Base-by-base conservation (phyloP, 805 yeast species). In the Maudiozyma pseudohumilis region DNA sequence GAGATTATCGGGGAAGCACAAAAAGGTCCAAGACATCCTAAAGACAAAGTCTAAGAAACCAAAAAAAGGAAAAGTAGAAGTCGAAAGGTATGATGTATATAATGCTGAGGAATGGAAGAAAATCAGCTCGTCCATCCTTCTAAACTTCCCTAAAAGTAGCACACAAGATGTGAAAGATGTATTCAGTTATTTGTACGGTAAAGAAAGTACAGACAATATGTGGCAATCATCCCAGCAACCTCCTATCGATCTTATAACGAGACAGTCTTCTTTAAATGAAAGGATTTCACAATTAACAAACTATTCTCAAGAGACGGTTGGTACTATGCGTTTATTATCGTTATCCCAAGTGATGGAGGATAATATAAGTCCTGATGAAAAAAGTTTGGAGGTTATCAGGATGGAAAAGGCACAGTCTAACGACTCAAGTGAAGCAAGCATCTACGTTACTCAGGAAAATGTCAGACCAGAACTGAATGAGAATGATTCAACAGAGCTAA, bases 1-100 rank as follows among this genome's bases (percentile, higher is more conserved):
- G 21, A 47, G 49, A 25, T 35, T 59, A n/a, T 57, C 62, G 5
- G 63, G 62, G 2, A 59, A 59, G 29, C 50, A 52, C 23, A 40
- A 38, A 15, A 59, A 59, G 36, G 48, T 55, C 2, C 48, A 46
- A 32, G 55, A 55, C 32, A 44, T 56, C 29, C 35, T 54, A 4
- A 42, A 42, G 9, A 32, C 38, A 9, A 10, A 19, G 12, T 30
- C 12, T 17, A 35, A 34, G 16, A 31, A 28, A 4, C 36, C 19
- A 11, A 15, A 26, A 11, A 34, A 19, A 13, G 13, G 19, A 11
- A 38, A 32, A 7, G 29, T 18, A 4, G 34, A 33, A 4, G 7
- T 19, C 15, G 32, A 19, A 15, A 45, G 35, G 36, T 29, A 19
- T 29, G 55, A 55, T 27, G 51, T 52, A 1, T 59, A 55, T 41